phyloP scores from a whole-genome alignment of 2,329 filamentous ascomycete species.

The Fusarium foetens region DNA sequence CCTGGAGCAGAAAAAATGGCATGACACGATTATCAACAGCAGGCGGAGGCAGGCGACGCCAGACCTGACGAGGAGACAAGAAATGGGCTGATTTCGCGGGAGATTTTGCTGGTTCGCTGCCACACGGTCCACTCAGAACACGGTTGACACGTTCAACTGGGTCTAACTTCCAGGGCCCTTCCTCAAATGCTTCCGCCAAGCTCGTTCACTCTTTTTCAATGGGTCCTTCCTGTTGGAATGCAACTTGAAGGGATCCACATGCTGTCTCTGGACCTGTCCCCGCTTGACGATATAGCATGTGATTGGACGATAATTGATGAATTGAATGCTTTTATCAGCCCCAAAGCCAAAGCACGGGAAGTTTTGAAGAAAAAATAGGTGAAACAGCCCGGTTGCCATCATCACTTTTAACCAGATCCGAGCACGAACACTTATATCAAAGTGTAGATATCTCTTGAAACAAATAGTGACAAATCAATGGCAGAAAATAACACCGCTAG shows the following conservation, averaged over 20 bases:
- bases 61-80: constrained; percentile 48
- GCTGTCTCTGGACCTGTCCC: constrained; percentile 17
- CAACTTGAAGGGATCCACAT: constrained; percentile 30
- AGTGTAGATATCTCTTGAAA: background rate
- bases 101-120: constrained; percentile 45
- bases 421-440: background rate
- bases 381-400: background rate
- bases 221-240: constrained; percentile 26
- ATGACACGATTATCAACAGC: constrained; percentile 49
- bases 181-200: constrained; percentile 2
- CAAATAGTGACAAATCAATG: background rate
- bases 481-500: background rate
- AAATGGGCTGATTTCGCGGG: constrained; percentile 52
- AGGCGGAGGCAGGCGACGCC: constrained; percentile 47
- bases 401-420: background rate
- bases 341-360: constrained; percentile 8
- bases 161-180: constrained; percentile 29
- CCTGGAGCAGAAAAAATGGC: constrained; percentile 46
- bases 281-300: constrained; percentile 3
- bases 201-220: constrained; percentile 23
- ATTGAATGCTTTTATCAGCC: constrained; percentile 25
- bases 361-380: background rate
- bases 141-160: constrained; percentile 35
- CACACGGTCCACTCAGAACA: constrained; percentile 37
- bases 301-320: constrained; percentile 32